Evolutionary conservation across 202 grass and related monocot species (phyloP), one percentile per base, ranked within the genome.

Genomic region (Zizania palustris): DNA sequence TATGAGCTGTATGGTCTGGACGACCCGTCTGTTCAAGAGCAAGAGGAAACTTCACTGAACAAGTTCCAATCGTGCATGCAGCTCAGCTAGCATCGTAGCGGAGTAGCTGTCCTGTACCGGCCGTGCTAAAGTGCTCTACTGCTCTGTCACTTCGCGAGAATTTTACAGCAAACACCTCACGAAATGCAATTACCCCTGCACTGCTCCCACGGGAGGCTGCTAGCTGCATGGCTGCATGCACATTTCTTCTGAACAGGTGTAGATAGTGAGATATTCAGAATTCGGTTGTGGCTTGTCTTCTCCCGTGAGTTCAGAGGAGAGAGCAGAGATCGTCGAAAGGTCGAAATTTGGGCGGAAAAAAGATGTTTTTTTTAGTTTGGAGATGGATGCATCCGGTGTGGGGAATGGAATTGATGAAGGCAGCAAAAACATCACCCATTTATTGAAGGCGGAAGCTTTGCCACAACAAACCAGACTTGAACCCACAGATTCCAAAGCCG

Each of bases 391-490:
- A 42, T 42, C 6, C 40, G 0, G 6, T 7, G 18, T 53, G 50
- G 50, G 2, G 15, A 16, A 53, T 39, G 18, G 13, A 39, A n/a
- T 21, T 35, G 42, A 49, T 28, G 28, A 28, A 10, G 53, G 13
- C 57, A 38, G 51, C 13, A 14, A 11, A n/a, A 62, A 19, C 39
- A 16, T 28, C 5, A 14, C 43, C 39, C 84, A 69, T 66, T 77
- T 51, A 82, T 50, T 72, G 58, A 82, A 85, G 35, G 40, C 11
- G 38, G 11, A 63, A 19, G 67, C 61, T 60, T 36, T 61, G 51
- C 64, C 44, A 46, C 57, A 87, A 42, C 73, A 50, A 74, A 22
- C 67, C 37, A 80, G 60, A n/a, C 71, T 54, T 5, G 37, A 58
- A 74, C 78, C 28, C 19, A 45, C 45, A 55, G 54, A 18, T 69